phyloP scores from a whole-genome alignment of 169 alveolate species.

The Cryptosporidium bovis region DNA sequence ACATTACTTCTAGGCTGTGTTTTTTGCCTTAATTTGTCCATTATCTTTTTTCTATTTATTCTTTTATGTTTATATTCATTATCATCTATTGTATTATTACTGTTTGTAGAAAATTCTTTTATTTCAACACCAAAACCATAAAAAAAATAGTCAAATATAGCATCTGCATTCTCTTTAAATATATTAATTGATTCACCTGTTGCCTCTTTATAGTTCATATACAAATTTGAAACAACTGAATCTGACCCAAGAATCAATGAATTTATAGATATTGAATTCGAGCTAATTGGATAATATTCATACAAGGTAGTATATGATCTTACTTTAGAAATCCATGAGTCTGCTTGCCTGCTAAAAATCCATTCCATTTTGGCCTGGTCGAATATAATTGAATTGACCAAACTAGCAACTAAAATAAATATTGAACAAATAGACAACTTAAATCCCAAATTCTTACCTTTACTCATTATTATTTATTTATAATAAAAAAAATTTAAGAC shows the following conservation, averaged over 20 bases:
- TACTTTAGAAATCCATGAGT: constrained; percentile 40
- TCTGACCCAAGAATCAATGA: too few relatives aligned
- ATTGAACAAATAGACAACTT: neutral
- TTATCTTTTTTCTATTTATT: constrained; percentile 40
- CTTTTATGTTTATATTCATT: constrained; percentile 20
- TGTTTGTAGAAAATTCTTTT: constrained; percentile 12
- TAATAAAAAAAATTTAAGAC: too few relatives aligned
- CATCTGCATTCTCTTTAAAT: constrained; percentile 19
- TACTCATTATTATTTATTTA: too few relatives aligned
- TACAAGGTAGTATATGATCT: constrained; percentile 58
- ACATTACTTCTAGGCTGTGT: constrained; percentile 20
- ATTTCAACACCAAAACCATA: constrained; percentile 64
- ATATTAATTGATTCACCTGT: constrained; percentile 28
- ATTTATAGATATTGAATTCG: neutral
- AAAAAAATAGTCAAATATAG: constrained; percentile 49
- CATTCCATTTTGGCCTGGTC: constrained; percentile 61
- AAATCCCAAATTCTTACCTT: too few relatives aligned
- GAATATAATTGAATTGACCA: constrained; percentile 35
- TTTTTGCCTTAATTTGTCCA: constrained; percentile 43
- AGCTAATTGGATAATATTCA: constrained; percentile 20
- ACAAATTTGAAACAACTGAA: constrained; percentile 2
- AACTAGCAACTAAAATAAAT: neutral
- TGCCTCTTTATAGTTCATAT: constrained; percentile 47
- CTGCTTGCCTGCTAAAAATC: constrained; percentile 74
- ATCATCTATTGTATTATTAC: constrained; percentile 38